Percentiles rank a stretch among this genome's conserved stretches.
Evolutionary conservation across 2,329 filamentous ascomycete species (phyloP).

Genomic region (Endothia cerciana): DNA sequence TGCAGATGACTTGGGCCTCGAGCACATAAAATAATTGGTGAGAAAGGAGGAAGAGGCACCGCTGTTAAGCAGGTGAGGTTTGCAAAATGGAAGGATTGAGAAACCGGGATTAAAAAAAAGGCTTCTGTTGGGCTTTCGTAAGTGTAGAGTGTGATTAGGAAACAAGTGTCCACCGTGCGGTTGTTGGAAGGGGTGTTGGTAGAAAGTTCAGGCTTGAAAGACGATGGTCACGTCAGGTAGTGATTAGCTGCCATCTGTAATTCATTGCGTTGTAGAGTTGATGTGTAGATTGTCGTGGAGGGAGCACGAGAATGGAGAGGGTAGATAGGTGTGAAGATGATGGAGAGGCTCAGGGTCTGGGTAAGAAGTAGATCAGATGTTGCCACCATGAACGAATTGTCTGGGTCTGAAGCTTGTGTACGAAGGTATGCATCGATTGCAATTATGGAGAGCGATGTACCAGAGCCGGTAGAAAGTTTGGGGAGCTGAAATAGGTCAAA

Average conservation of each 20-base stretch:
- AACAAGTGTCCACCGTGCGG: background rate
- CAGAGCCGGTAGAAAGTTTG: no score
- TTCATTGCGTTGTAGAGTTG: background rate
- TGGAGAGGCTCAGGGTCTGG: background rate
- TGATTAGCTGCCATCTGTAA: background rate
- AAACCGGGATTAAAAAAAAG: background rate
- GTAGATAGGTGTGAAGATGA: no score
- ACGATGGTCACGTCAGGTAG: background rate
- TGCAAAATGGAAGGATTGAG: background rate
- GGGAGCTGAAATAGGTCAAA: background rate
- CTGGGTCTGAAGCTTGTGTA: no score
- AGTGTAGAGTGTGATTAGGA: background rate
- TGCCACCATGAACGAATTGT: background rate
- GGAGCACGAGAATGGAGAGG: background rate
- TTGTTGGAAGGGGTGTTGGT: background rate
- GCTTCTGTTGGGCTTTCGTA: background rate
- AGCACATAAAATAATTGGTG: background rate
- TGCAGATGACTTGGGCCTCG: background rate
- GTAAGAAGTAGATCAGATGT: background rate
- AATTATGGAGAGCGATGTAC: no score
- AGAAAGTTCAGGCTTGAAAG: background rate
- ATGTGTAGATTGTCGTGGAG: background rate
- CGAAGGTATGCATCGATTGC: no score
- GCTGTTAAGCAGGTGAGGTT: background rate
- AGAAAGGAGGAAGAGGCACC: no score